These are phyloP conservation scores for Dothidotthia symphoricarpi DNA, from an alignment of 2,329 filamentous ascomycete species.

Conservation along the genomic window DNA sequence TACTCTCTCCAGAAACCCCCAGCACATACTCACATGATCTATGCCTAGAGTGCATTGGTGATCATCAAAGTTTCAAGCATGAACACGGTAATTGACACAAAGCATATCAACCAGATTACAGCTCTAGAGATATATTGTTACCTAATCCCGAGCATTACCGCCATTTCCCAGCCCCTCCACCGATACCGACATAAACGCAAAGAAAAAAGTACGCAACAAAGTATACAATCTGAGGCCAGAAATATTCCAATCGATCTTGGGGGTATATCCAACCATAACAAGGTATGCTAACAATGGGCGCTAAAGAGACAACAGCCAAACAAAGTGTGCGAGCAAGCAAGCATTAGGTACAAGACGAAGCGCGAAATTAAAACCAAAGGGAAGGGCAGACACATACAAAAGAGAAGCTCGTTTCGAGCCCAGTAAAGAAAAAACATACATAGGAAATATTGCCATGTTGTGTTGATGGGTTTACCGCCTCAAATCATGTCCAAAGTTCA, in stretches of 20 bases:
- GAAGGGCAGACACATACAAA: constrained; percentile 1
- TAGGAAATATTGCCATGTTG: background rate
- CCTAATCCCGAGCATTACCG: too few species aligned
- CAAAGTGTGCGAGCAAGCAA: constrained; percentile 9
- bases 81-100: too few species aligned
- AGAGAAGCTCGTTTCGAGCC: constrained; percentile 7
- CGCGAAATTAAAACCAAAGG: constrained; percentile 1
- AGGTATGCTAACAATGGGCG: constrained; percentile 14
- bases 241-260: constrained; percentile 16
- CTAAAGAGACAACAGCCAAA: constrained; percentile 1
- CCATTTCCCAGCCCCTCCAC: too few species aligned
- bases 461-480: constrained; percentile 4
- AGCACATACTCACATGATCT: too few species aligned
- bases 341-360: constrained; percentile 16
- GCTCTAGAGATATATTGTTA: too few species aligned
- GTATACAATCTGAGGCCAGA: constrained; percentile 14
- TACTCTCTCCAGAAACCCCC: too few species aligned
- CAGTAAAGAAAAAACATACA: constrained; percentile 1
- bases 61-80: too few species aligned
- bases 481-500: constrained; percentile 36
- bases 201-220: background rate
- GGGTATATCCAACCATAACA: constrained; percentile 28
- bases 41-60: too few species aligned
- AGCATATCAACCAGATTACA: too few species aligned
- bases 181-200: background rate